A percentile compares a stretch with the other conserved stretches of the same genome.
Conservation (phyloP, 192 early-diverging fungal genomes). For the Bifiguratus adelaidae region DNA sequence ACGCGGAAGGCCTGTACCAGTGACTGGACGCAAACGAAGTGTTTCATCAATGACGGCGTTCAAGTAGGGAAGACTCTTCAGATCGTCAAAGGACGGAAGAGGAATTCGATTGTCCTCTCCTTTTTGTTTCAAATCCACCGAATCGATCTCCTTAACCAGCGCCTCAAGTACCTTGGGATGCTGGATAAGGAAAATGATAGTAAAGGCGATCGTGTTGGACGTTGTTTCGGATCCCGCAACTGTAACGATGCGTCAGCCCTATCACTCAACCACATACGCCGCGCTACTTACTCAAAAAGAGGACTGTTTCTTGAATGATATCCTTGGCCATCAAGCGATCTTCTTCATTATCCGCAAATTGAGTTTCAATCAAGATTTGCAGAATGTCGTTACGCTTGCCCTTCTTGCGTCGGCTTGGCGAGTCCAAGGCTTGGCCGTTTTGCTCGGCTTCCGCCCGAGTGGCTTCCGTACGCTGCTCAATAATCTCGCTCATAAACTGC, state of each 20-base stretch:
- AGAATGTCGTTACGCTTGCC: conserved; percentile 26
- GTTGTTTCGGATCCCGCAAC: conserved; percentile 31
- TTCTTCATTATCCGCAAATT: conserved; percentile 9
- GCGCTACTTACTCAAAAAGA: conserved; percentile 13
- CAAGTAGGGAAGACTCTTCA: conserved; percentile 21
- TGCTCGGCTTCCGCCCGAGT: no score
- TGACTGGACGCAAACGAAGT: conserved; percentile 14
- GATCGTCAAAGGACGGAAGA: conserved; percentile 18
- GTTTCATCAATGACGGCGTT: conserved; percentile 29
- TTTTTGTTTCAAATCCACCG: no score
- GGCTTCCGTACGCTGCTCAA: conserved; percentile 7
- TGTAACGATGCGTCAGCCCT: no score
- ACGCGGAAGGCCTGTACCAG: conserved; percentile 8
- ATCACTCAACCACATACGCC: no score
- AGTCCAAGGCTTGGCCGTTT: not conserved
- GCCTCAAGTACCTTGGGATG: conserved; percentile 22
- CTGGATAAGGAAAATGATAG: conserved; percentile 23
- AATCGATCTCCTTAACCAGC: conserved; percentile 27
- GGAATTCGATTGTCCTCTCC: conserved; percentile 2
- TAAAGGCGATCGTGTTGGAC: conserved; percentile 27
- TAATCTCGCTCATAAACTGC: conserved; percentile 12
- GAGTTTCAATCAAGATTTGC: conserved; percentile 27
- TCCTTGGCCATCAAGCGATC: conserved; percentile 3
- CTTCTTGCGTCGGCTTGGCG: no score
- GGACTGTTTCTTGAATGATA: conserved; percentile 12